These are phyloP conservation scores for Cornus controversa DNA, from an alignment of 148 eudicot species.

Conservation along the genomic window DNA sequence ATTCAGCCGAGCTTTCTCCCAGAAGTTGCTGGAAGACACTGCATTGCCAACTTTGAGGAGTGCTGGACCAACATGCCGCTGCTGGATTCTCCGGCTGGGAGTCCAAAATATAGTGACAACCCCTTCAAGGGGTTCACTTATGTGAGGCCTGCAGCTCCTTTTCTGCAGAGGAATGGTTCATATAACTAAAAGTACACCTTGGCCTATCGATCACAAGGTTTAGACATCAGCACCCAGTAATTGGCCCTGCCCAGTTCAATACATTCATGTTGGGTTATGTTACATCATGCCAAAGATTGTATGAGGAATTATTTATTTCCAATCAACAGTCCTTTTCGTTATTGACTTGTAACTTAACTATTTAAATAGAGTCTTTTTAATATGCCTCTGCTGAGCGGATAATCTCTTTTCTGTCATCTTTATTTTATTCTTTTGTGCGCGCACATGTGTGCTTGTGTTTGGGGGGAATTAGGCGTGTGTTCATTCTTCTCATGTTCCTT, in stretches of 20 bases:
- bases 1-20: constrained; percentile 46
- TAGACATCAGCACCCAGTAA: neutral
- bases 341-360: neutral
- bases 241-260: neutral
- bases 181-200: neutral
- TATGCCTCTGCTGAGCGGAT: too few relatives aligned
- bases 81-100: constrained; percentile 45
- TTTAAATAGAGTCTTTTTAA: neutral
- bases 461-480: too few relatives aligned
- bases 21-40: constrained; percentile 33
- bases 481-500: too few relatives aligned
- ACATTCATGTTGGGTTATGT: neutral
- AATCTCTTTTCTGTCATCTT: too few relatives aligned
- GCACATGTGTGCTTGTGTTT: too few relatives aligned
- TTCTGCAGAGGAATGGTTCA: neutral
- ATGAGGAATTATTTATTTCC: neutral
- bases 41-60: constrained; percentile 35
- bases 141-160: constrained; percentile 10
- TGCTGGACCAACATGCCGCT: constrained; percentile 43
- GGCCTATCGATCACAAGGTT: neutral
- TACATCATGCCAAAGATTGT: neutral
- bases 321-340: neutral
- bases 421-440: too few relatives aligned
- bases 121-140: constrained; percentile 29
- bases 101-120: constrained; percentile 27